Conservation (phyloP, 2,329 filamentous ascomycete species). For the Aspergillus pseudoterreus region DNA sequence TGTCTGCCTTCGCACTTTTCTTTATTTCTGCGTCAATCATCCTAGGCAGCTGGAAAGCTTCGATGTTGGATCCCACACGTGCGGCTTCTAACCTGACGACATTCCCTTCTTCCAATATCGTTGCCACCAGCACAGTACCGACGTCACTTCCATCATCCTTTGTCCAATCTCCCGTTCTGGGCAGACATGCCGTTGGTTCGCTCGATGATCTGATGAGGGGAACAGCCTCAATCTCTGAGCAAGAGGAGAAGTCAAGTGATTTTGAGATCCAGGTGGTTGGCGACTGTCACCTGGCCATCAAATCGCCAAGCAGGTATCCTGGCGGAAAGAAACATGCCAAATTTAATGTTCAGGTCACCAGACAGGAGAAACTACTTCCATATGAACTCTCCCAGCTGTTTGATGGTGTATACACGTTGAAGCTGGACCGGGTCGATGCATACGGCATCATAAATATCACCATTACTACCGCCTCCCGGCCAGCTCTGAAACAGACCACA, state of each 20-base stretch:
- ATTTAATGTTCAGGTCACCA: slow-evolving; percentile 48
- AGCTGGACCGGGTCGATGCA: slow-evolving; percentile 48
- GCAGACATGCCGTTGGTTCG: slow-evolving; percentile 15
- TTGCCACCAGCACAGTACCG: slow-evolving; percentile 16
- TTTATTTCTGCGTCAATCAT: too few relatives aligned
- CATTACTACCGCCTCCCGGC: slow-evolving; percentile 38
- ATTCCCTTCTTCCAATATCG: not conserved
- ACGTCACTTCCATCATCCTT: slow-evolving; percentile 18
- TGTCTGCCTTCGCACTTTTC: too few relatives aligned
- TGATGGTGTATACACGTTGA: slow-evolving; percentile 52
- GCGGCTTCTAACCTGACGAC: not conserved
- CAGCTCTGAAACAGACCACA: slow-evolving; percentile 31
- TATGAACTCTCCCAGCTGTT: slow-evolving; percentile 50
- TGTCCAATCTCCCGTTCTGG: slow-evolving; percentile 14
- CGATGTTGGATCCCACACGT: too few relatives aligned
- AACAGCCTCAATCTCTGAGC: slow-evolving; percentile 18
- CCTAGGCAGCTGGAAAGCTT: too few relatives aligned
- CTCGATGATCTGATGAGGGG: slow-evolving; percentile 24
- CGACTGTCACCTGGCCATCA: slow-evolving; percentile 52
- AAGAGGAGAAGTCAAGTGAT: slow-evolving; percentile 30
- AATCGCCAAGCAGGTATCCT: slow-evolving; percentile 43
- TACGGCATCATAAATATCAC: slow-evolving; percentile 49
- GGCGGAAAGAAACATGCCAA: slow-evolving; percentile 43
- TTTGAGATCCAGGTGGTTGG: slow-evolving; percentile 55
- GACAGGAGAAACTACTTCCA: slow-evolving; percentile 38